Evolutionary conservation across 2,329 filamentous ascomycete species (phyloP).

Genomic region (Purpureocillium takamizusanense): DNA sequence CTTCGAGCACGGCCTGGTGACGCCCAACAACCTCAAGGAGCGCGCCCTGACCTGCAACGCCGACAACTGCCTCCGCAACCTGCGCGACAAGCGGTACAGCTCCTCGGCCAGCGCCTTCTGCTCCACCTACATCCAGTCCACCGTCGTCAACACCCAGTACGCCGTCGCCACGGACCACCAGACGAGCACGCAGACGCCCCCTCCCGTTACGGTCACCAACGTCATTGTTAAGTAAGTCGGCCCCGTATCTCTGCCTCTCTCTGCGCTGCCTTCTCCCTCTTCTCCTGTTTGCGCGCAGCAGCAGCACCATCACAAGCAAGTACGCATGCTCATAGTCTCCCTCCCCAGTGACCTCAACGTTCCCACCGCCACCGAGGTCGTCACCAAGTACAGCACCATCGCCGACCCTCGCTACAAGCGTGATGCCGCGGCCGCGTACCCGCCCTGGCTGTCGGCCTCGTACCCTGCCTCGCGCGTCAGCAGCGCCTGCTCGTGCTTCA

Average conservation of each 20-base stretch:
- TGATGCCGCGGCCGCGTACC: not conserved
- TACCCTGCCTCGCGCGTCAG: not conserved
- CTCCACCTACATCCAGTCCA: not conserved
- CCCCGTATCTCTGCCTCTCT: too few relatives aligned
- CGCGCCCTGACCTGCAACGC: not conserved
- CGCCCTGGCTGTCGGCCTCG: not conserved
- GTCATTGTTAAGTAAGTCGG: too few relatives aligned
- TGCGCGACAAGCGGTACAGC: constrained; percentile 1
- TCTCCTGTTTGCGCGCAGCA: too few relatives aligned
- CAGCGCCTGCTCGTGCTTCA: not conserved
- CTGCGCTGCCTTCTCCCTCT: too few relatives aligned
- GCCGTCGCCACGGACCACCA: too few relatives aligned
- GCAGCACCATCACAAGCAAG: too few relatives aligned
- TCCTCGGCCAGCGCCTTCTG: not conserved
- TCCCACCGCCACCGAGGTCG: too few relatives aligned
- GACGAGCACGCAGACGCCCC: too few relatives aligned
- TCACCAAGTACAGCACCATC: not conserved
- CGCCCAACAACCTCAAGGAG: not conserved
- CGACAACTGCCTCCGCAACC: constrained; percentile 1
- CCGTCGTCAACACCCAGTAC: not conserved
- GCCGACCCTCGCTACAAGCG: not conserved
- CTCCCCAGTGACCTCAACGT: too few relatives aligned
- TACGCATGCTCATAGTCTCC: too few relatives aligned
- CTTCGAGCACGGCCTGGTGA: too few relatives aligned
- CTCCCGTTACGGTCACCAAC: too few relatives aligned